Evolutionary conservation across 768 basidiomycete species (phyloP), one percentile per base, ranked within the genome.

Genomic region (Paxillus ammoniavirescens): DNA sequence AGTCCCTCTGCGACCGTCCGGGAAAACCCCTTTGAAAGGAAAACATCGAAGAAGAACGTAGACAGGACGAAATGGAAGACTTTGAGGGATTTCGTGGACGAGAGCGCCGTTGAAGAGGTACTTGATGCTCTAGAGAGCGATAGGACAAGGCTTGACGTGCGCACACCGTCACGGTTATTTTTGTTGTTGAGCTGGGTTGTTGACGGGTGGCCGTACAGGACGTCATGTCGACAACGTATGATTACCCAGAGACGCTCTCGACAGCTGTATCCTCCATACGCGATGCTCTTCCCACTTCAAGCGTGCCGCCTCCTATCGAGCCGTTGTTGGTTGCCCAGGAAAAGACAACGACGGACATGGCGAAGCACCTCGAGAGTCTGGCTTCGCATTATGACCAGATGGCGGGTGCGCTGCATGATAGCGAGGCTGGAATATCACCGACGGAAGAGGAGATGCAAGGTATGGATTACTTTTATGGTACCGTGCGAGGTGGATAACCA

Each of bases 51-150:
- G 3, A 60, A 57, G 30, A 55, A 60, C 52, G 64, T 61, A 23
- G 84, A 86, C 59, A 74, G 83, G 53, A 76, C 73, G 38, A 76
- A 73, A 31, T 92, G 91, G 91, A 93, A 91, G 75, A 89, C 87
- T 0, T 64, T 93, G 33, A 80, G 91, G 33, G 90, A 93, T 65
- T 93, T 93, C 67, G 88, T 92, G 35, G 89, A 92, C 60, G 91
- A 93, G 60, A 78, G 83, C 30, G 87, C 83, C 7, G 84, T 93
- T 36, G 91, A 93, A 49, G 87, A 89, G 56, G 77, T 83, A 17
- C 65, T 87, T 43, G 91, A 93, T 50, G 76, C 75, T 1, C 81
- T 93, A 45, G 91, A 93, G 61, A 77, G 73, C 51, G 88, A 91
- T 51, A 75, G 89, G 45, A 76, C 73, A 56, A 73, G 75, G 30